A percentile compares a stretch with the other conserved stretches of the same genome.
Conservation (phyloP, 371 early-diverging fungal genomes). For the Mortierella sp. region DNA sequence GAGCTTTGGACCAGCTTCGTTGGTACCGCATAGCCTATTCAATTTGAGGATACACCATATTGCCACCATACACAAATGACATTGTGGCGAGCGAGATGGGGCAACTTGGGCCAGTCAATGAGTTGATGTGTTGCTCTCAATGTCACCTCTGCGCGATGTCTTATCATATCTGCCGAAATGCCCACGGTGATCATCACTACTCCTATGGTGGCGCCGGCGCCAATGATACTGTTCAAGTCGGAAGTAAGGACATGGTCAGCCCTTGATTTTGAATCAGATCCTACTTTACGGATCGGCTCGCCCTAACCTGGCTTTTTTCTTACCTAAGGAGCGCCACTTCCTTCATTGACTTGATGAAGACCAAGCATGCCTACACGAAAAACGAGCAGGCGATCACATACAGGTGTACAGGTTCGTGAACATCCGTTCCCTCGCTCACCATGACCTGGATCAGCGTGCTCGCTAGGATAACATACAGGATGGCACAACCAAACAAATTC, state of each 20-base stretch:
- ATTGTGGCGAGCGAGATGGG: slow-evolving; percentile 72
- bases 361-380: slow-evolving; percentile 40
- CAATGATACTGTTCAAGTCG: slow-evolving; percentile 22
- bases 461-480: slow-evolving; percentile 39
- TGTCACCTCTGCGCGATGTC: slow-evolving; percentile 1
- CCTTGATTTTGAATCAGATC: too few relatives aligned
- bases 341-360: slow-evolving; percentile 45
- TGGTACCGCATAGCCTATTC: slow-evolving; percentile 84
- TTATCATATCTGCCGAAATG: slow-evolving; percentile 13
- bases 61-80: slow-evolving; percentile 84
- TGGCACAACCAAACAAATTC: slow-evolving; percentile 36
- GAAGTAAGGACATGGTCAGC: not conserved
- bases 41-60: slow-evolving; percentile 83
- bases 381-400: slow-evolving; percentile 20
- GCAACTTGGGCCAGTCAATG: slow-evolving; percentile 62
- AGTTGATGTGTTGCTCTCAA: slow-evolving; percentile 46
- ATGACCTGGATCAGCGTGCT: slow-evolving; percentile 30
- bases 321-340: slow-evolving; percentile 42
- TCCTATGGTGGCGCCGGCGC: slow-evolving; percentile 30
- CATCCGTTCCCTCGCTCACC: not conserved
- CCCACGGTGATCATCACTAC: slow-evolving; percentile 39
- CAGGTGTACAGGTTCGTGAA: not conserved
- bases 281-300: too few relatives aligned
- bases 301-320: too few relatives aligned
- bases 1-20: slow-evolving; percentile 72